A percentile compares a stretch with the other conserved stretches of the same genome.
These are phyloP conservation scores for Ostreobium quekettii DNA, from an alignment of 139 green algal genomes.

Conservation along the genomic window DNA sequence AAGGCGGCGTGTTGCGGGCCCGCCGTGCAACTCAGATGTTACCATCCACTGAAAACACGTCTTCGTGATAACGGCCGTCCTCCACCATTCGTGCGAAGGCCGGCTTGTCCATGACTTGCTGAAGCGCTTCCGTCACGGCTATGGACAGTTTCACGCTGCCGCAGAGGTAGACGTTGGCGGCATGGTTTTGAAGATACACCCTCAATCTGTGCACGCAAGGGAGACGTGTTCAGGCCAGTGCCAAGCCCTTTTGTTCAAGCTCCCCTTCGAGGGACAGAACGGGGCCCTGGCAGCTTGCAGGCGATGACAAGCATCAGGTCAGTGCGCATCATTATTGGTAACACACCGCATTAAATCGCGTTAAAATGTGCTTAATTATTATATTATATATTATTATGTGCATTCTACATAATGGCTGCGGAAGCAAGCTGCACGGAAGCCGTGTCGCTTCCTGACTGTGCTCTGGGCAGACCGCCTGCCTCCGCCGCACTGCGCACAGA, in stretches of 20 bases:
- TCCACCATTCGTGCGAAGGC: conserved; percentile 11
- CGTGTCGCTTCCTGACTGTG: too few species aligned
- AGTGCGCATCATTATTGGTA: background rate
- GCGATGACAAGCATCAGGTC: background rate
- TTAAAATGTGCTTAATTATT: too few species aligned
- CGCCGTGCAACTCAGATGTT: too few species aligned
- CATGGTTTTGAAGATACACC: background rate
- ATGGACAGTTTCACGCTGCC: background rate
- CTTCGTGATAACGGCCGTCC: conserved; percentile 23
- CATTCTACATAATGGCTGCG: too few species aligned
- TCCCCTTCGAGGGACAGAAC: background rate
- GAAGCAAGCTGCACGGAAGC: too few species aligned
- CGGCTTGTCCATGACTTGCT: background rate
- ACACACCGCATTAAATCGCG: background rate
- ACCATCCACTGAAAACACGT: conserved; percentile 30
- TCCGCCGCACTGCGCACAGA: too few species aligned
- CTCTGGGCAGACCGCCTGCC: too few species aligned
- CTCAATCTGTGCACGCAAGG: background rate
- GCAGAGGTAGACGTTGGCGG: background rate
- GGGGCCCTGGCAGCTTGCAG: background rate
- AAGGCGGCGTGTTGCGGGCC: too few species aligned
- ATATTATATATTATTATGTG: too few species aligned
- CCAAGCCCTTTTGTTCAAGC: background rate
- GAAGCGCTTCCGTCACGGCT: background rate
- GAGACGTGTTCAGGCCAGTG: background rate